Evolutionary conservation across 2,329 filamentous ascomycete species (phyloP), one percentile per base, ranked within the genome.

Genomic region (Sclerotinia glacialis): DNA sequence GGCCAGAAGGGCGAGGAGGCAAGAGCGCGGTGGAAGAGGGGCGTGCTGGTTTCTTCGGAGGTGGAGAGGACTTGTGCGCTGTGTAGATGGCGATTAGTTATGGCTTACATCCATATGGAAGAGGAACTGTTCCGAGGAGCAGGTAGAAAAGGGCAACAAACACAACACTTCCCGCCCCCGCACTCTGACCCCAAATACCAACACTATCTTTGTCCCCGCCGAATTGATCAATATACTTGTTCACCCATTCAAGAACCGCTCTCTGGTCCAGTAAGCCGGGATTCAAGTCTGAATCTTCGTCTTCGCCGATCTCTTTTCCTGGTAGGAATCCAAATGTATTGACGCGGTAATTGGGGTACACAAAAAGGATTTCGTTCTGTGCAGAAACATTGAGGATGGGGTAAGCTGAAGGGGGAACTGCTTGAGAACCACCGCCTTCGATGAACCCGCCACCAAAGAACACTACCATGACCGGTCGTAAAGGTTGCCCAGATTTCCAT

Each of bases 311-410:
- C 65, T 84, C 71, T 12, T 76, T 76, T 0, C 85, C 87, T 12
- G 85, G 83, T 37, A 91, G 76, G 77, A 94, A 92, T 0, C 91
- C 91, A 73, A 92, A 80, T 1, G 85, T 83, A 9, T 86, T 86
- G 40, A 91, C 82, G 5, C 89, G 82, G 75, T 90, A 86, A 76
- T 85, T 85, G 72, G 88, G 83, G 74, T 81, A 84, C 52, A 89
- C 82, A 64, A 81, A 84, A 28, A 90, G 78, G 64, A 90, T 77
- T 28, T 76, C 67, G 67, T 83, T 84, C 5, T 74, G 67, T 1
- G 72, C 70, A 34, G 81, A 83, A 4, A 82, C 83, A 69, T 87
- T 86, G 4, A 89, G 77, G 5, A 86, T 79, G 0, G 85, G 86
- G 71, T 84, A 88, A 1, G 80, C 83, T 0, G 81, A 77, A 2